Evolutionary conservation across 2,329 filamentous ascomycete species (phyloP).

Genomic region (Gyromitra esculenta): DNA sequence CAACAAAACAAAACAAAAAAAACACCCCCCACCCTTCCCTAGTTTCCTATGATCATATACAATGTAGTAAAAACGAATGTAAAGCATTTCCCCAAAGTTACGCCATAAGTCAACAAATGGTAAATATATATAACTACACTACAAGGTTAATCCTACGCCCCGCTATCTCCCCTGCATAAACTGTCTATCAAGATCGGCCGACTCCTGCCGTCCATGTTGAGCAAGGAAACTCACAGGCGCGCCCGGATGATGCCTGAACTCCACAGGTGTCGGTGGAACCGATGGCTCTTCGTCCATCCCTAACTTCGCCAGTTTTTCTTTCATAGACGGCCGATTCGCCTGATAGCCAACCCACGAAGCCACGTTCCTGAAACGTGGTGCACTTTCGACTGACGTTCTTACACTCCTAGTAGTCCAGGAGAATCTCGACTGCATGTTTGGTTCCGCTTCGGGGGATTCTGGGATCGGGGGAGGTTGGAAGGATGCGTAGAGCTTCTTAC

Average conservation of each 20-base stretch:
- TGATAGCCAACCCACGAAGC: conserved; percentile 74
- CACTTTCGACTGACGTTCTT: conserved; percentile 65
- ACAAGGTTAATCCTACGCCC: conserved; percentile 19
- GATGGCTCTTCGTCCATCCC: conserved; percentile 59
- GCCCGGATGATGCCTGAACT: conserved; percentile 45
- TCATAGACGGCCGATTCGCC: conserved; percentile 62
- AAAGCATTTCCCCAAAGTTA: not conserved
- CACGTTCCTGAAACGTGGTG: conserved; percentile 69
- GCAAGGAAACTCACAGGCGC: conserved; percentile 33
- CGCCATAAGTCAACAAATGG: not conserved
- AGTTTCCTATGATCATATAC: not conserved
- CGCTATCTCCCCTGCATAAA: conserved; percentile 12
- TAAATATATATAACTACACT: conserved; percentile 17
- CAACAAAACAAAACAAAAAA: conserved; percentile 16
- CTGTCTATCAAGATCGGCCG: conserved; percentile 28
- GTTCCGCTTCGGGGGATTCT: conserved; percentile 25
- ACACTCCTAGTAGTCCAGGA: conserved; percentile 46
- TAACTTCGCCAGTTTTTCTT: conserved; percentile 28
- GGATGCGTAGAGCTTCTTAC: conserved; percentile 30
- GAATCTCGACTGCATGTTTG: conserved; percentile 33
- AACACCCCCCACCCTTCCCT: not conserved
- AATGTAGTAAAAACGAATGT: not conserved
- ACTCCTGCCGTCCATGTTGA: conserved; percentile 30
- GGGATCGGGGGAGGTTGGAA: conserved; percentile 44
- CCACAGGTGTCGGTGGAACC: conserved; percentile 30